Conservation (phyloP, 768 basidiomycete species). For the Suillus decipiens region DNA sequence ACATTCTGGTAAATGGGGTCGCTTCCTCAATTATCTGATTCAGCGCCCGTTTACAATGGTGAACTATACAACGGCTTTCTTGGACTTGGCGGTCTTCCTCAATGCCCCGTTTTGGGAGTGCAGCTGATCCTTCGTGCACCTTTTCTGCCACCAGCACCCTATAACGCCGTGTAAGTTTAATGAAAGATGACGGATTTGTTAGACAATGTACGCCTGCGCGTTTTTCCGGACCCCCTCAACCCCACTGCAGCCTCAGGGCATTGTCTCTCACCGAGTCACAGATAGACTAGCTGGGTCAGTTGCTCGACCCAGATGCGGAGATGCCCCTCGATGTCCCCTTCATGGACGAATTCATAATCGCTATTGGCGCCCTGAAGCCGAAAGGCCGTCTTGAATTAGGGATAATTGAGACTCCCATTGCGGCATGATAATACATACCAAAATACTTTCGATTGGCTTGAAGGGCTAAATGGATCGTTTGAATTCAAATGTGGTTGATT, state of each 20-base stretch:
- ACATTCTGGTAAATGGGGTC: background rate
- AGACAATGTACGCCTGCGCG: slow-evolving; percentile 22
- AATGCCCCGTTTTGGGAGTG: slow-evolving; percentile 21
- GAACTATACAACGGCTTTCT: slow-evolving; percentile 22
- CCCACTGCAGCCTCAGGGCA: slow-evolving; percentile 20
- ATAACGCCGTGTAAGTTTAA: slow-evolving; percentile 15
- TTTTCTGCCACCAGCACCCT: slow-evolving; percentile 5
- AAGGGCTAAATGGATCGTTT: slow-evolving; percentile 31
- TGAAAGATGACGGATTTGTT: slow-evolving; percentile 14
- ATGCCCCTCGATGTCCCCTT: slow-evolving; percentile 14
- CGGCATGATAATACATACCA: slow-evolving; percentile 14
- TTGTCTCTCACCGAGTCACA: slow-evolving; percentile 8
- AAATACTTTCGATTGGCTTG: slow-evolving; percentile 21
- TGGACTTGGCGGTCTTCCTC: slow-evolving; percentile 23
- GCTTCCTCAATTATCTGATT: slow-evolving; percentile 12
- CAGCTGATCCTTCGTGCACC: background rate
- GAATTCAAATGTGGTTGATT: slow-evolving; percentile 9
- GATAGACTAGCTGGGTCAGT: slow-evolving; percentile 17
- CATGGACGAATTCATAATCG: slow-evolving; percentile 26
- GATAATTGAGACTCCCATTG: slow-evolving; percentile 24
- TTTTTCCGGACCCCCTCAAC: slow-evolving; percentile 26
- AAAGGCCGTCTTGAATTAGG: slow-evolving; percentile 24
- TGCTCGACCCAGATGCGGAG: slow-evolving; percentile 26
- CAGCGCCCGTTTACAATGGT: slow-evolving; percentile 21
- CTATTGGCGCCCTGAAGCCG: slow-evolving; percentile 27